phyloP scores from a whole-genome alignment of 1,284 basidiomycete genomes.

The Puccinia triticina region DNA sequence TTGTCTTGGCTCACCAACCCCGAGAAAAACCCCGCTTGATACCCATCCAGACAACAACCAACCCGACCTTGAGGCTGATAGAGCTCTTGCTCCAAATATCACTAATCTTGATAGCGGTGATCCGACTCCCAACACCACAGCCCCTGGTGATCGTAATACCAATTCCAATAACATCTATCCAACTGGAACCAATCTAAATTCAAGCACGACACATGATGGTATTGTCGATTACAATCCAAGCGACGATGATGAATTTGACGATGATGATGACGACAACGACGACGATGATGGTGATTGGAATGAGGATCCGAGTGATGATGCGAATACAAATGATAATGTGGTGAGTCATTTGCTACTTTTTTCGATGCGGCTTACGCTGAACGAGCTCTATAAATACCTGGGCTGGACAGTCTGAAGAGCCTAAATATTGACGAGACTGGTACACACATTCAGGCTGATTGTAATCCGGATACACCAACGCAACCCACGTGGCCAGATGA shows the following conservation, averaged over 20 bases:
- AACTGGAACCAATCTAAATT: neutral
- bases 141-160: neutral
- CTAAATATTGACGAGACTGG: neutral
- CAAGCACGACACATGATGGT: neutral
- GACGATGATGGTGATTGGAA: neutral
- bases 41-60: neutral
- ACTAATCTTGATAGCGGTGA: neutral
- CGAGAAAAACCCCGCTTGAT: neutral
- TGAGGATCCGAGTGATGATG: neutral
- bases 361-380: neutral
- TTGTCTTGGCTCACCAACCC: neutral
- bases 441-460: neutral
- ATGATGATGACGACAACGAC: conserved; percentile 6
- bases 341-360: neutral
- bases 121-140: neutral
- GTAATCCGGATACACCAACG: neutral
- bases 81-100: neutral
- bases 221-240: neutral
- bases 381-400: no score
- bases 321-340: neutral
- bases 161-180: neutral
- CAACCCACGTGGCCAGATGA: neutral
- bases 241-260: neutral
- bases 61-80: neutral
- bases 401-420: neutral